Evolutionary conservation across 768 basidiomycete genomes (phyloP).

Genomic region (Phylloporus scabripes): DNA sequence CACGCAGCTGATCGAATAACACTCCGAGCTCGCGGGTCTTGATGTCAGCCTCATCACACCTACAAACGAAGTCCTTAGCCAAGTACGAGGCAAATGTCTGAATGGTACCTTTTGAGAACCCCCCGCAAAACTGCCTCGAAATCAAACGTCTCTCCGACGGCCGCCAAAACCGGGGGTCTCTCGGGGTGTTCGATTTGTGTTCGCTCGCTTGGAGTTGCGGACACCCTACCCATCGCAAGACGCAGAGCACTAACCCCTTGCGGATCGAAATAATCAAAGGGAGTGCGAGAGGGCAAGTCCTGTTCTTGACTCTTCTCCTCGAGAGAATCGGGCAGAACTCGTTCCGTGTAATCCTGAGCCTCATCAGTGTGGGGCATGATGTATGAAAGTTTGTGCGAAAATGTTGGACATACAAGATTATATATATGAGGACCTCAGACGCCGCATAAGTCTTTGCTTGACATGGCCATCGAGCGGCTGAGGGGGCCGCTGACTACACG

Average conservation of each 20-base stretch:
- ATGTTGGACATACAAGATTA: too few relatives aligned
- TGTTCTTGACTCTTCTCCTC: background rate
- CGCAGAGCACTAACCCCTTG: conserved; percentile 34
- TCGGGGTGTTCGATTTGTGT: background rate
- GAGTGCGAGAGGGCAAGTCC: conserved; percentile 25
- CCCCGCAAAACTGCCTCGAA: conserved; percentile 26
- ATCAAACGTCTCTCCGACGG: conserved; percentile 25
- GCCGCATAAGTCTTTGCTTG: too few relatives aligned
- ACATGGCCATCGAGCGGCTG: background rate
- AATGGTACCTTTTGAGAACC: conserved; percentile 18
- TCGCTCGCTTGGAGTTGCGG: conserved; percentile 7
- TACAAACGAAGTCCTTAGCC: conserved; percentile 15
- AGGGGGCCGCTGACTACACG: background rate
- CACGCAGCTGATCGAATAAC: conserved; percentile 50
- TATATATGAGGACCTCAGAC: too few relatives aligned
- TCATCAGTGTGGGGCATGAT: conserved; percentile 6
- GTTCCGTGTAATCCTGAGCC: background rate
- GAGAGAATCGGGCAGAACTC: background rate
- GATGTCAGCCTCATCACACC: conserved; percentile 44
- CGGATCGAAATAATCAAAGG: conserved; percentile 52
- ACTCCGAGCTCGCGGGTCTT: conserved; percentile 55
- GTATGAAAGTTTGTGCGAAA: background rate
- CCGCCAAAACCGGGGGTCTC: background rate
- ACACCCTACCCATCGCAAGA: conserved; percentile 10
- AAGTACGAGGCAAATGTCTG: background rate